These are phyloP conservation scores for Aspergillus ruber DNA, from an alignment of 2,329 filamentous ascomycete genomes.

Conservation along the genomic window DNA sequence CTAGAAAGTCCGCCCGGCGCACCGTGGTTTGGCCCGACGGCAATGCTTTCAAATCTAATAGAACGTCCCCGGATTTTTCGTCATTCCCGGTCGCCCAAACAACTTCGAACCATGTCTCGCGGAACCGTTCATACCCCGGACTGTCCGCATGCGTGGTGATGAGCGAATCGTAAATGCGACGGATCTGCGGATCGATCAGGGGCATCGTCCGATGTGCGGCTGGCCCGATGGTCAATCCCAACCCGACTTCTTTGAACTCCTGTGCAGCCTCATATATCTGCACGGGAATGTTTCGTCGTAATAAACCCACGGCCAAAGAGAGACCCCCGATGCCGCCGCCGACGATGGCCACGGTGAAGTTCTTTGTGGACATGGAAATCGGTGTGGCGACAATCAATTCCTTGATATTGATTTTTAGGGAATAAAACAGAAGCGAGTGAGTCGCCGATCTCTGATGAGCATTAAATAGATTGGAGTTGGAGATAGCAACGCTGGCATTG, in stretches of 20 bases:
- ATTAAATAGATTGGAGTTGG: too few species aligned
- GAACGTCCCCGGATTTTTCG: constrained; percentile 13
- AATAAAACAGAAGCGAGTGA: too few species aligned
- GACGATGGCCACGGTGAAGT: constrained; percentile 49
- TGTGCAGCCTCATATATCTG: constrained; percentile 52
- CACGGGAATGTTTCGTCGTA: constrained; percentile 39
- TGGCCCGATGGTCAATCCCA: constrained; percentile 52
- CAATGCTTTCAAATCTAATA: constrained; percentile 25
- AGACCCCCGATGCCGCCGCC: constrained; percentile 56
- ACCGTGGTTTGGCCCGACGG: constrained; percentile 28
- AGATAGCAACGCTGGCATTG: too few species aligned
- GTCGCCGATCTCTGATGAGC: too few species aligned
- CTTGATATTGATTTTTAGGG: too few species aligned
- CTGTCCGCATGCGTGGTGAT: constrained; percentile 29
- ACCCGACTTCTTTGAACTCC: constrained; percentile 53
- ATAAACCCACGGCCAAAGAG: constrained; percentile 48
- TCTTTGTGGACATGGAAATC: constrained; percentile 14
- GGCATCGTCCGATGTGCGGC: constrained; percentile 52
- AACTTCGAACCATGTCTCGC: constrained; percentile 28
- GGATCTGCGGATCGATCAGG: constrained; percentile 42
- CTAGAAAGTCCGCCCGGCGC: constrained; percentile 27
- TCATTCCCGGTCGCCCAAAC: constrained; percentile 19
- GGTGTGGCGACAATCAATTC: too few species aligned
- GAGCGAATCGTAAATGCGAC: constrained; percentile 24
- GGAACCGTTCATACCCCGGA: constrained; percentile 23